phyloP scores from a whole-genome alignment of 371 early-diverging fungal species.

The Mucor irregularis region DNA sequence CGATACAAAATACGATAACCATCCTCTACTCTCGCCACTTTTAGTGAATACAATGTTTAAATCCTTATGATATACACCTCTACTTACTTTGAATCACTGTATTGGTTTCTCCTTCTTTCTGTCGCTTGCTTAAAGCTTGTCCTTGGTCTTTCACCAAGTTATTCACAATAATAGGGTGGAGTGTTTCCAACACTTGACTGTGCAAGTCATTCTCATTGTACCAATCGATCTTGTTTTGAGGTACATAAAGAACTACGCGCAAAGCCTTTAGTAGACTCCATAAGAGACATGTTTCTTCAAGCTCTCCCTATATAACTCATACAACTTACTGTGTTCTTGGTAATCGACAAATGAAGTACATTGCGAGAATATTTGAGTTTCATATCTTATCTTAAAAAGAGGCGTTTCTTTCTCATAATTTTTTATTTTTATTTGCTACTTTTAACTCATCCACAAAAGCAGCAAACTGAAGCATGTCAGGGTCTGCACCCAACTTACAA shows the following conservation, averaged over 20 bases:
- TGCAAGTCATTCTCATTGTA: slow-evolving; percentile 21
- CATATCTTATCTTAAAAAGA: slow-evolving; percentile 8
- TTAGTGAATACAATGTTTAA: background rate
- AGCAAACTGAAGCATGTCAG: background rate
- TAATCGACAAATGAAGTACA: slow-evolving; percentile 19
- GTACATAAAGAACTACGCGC: slow-evolving; percentile 15
- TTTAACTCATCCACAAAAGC: too few species aligned
- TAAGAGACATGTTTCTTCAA: background rate
- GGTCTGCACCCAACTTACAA: background rate
- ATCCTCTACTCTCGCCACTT: too few species aligned
- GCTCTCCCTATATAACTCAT: background rate
- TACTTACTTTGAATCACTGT: slow-evolving; percentile 6
- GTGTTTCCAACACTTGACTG: slow-evolving; percentile 6
- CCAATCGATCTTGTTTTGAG: slow-evolving; percentile 22
- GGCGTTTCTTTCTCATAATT: background rate
- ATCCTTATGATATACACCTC: background rate
- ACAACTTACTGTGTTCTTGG: slow-evolving; percentile 13
- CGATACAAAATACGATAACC: slow-evolving; percentile 20
- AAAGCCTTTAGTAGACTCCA: slow-evolving; percentile 8
- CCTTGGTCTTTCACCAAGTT: background rate
- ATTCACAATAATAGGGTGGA: slow-evolving; percentile 17
- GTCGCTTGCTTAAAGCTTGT: background rate
- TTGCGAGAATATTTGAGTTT: slow-evolving; percentile 12
- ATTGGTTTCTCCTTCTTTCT: slow-evolving; percentile 1
- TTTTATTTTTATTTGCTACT: background rate